Conservation (phyloP, 2,329 filamentous ascomycete species). For the Xylaria polymorpha region DNA sequence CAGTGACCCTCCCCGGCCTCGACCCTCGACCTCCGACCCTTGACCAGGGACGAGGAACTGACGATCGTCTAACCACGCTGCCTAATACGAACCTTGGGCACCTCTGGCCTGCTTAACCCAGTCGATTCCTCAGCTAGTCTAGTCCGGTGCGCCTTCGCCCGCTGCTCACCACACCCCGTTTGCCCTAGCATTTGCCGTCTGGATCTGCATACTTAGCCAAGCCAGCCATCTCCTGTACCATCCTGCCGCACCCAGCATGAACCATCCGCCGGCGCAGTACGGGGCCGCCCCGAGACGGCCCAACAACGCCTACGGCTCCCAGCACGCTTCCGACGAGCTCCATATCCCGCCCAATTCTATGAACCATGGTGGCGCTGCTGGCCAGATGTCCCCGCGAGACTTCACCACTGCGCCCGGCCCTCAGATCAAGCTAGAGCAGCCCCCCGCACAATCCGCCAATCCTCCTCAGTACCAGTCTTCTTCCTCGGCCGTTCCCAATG, state of each 20-base stretch:
- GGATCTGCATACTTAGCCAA: background rate
- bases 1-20: slow-evolving; percentile 2
- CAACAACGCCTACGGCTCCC: slow-evolving; percentile 53
- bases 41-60: background rate
- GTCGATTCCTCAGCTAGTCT: background rate
- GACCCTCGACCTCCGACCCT: background rate
- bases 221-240: background rate
- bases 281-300: slow-evolving; percentile 53
- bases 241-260: slow-evolving; percentile 47
- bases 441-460: slow-evolving; percentile 52
- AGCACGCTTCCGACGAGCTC: slow-evolving; percentile 61
- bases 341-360: slow-evolving; percentile 62
- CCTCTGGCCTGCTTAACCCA: background rate
- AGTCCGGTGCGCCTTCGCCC: background rate
- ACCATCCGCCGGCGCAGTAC: slow-evolving; percentile 53
- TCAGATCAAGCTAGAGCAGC: slow-evolving; percentile 64
- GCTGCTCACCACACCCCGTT: background rate
- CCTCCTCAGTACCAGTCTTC: slow-evolving; percentile 55
- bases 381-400: slow-evolving; percentile 61
- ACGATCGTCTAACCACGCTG: background rate
- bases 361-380: slow-evolving; percentile 51
- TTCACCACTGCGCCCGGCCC: slow-evolving; percentile 56
- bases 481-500: slow-evolving; percentile 65
- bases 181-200: background rate
- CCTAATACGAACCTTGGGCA: background rate